Percentiles rank a stretch among this genome's conserved stretches.
Conservation (phyloP, 495 filamentous ascomycete species). For the Aspergillus incahuasiensis region DNA sequence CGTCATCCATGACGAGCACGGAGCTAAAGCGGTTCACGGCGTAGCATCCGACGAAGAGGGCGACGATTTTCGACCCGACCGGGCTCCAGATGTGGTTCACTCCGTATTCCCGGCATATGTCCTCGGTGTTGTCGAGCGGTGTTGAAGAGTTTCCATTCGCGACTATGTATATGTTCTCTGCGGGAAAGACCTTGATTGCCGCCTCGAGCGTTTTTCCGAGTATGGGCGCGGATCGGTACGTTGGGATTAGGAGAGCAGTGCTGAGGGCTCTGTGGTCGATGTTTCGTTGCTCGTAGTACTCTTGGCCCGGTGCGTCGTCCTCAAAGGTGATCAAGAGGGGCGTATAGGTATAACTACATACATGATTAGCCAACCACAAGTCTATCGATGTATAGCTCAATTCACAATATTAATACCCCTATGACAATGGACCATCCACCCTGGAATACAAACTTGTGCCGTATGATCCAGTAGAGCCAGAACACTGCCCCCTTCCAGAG, state of each 20-base stretch:
- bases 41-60: slow-evolving; percentile 44
- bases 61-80: slow-evolving; percentile 41
- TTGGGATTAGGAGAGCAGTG: slow-evolving; percentile 45
- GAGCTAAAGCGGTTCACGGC: slow-evolving; percentile 37
- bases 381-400: no score
- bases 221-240: slow-evolving; percentile 41
- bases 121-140: slow-evolving; percentile 40
- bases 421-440: slow-evolving; percentile 36
- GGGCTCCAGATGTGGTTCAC: slow-evolving; percentile 40
- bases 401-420: slow-evolving; percentile 26
- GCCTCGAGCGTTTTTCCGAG: slow-evolving; percentile 41
- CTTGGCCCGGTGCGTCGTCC: slow-evolving; percentile 24
- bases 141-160: slow-evolving; percentile 39
- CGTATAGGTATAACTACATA: slow-evolving; percentile 32
- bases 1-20: slow-evolving; percentile 45
- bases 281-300: slow-evolving; percentile 17
- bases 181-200: slow-evolving; percentile 43
- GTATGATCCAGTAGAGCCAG: slow-evolving; percentile 37
- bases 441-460: slow-evolving; percentile 31
- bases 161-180: slow-evolving; percentile 42
- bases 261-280: slow-evolving; percentile 7
- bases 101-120: slow-evolving; percentile 38
- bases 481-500: slow-evolving; percentile 41
- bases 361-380: background rate
- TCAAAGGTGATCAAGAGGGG: slow-evolving; percentile 39